Evolutionary conservation across 768 basidiomycete species (phyloP), one percentile per base, ranked within the genome.

Genomic region (Pulveroboletus sp.): DNA sequence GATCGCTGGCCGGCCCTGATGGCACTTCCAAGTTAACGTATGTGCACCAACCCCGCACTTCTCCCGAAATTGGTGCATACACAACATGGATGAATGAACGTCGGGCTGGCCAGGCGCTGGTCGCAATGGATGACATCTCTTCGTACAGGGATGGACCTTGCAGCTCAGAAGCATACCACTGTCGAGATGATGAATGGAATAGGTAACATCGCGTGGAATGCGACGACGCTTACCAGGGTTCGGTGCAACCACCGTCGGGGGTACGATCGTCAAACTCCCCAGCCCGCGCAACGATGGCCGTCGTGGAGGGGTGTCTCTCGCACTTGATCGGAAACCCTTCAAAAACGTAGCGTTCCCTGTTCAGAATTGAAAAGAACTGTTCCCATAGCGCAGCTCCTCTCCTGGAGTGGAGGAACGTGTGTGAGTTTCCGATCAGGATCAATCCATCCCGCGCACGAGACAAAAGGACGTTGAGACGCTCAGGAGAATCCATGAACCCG

Each of bases 391-490:
- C 70, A 5, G 63, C 65, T 1, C 83, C 83, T 53, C 75, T 81
- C 27, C 73, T 74, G 7, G 85, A 71, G 5, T 73, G 68, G 35
- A 66, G 61, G 68, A 86, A 86, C 0, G 86, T 88, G 4, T 78
- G 56, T 1, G 76, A 67, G 55, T 87, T 86, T 7, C 86, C 86
- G 20, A 88, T 76, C 64, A 88, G 74, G 49, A 88, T 78, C 13
- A 86, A 60, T 0, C 75, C 81, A 54, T 86, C 70, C 3, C 85
- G 76, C 6, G 85, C 82, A 11, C 86, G 79, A 1, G 86, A 87
- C 11, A 88, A 70, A 2, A 88, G 69, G n/a, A 88, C 86, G 41
- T 85, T 88, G 22, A 87, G 65, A 26, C 86, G 78, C 63, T 88
- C 83, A 0, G 82, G 80, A 2, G 85, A 74, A 36, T 60, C 69